These are phyloP conservation scores for Clavispora carvajalis DNA, from an alignment of 805 yeast genomes.

Conservation along the genomic window DNA sequence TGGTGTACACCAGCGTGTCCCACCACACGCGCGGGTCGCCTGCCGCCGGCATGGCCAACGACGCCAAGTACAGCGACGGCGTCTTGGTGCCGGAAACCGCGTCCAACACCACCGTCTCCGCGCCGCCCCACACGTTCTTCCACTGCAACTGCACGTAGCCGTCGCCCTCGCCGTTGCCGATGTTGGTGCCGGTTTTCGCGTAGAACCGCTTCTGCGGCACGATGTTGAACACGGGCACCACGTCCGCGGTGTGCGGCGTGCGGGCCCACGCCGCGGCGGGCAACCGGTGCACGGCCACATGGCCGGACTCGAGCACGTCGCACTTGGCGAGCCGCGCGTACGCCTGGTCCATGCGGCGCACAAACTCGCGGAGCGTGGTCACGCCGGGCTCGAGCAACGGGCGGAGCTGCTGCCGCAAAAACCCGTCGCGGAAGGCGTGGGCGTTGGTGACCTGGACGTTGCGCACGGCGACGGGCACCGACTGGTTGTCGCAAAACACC, in stretches of 20 bases:
- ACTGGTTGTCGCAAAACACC: slow-evolving; percentile 27
- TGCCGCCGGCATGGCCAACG: slow-evolving; percentile 41
- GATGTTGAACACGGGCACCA: slow-evolving; percentile 35
- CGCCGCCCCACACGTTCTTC: slow-evolving; percentile 54
- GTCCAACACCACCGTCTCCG: slow-evolving; percentile 46
- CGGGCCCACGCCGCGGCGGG: slow-evolving; percentile 8
- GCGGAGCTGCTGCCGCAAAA: slow-evolving; percentile 41
- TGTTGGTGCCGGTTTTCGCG: slow-evolving; percentile 90
- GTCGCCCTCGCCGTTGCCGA: slow-evolving; percentile 96
- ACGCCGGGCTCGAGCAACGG: slow-evolving; percentile 39
- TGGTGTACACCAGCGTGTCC: slow-evolving; percentile 37
- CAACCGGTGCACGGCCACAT: slow-evolving; percentile 23
- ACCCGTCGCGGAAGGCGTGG: slow-evolving; percentile 41
- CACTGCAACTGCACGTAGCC: slow-evolving; percentile 76
- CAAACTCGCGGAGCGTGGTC: slow-evolving; percentile 36
- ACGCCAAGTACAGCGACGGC: slow-evolving; percentile 44
- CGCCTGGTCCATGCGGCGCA: slow-evolving; percentile 39
- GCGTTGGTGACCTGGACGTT: slow-evolving; percentile 47
- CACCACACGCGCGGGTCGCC: slow-evolving; percentile 37
- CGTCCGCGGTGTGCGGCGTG: slow-evolving; percentile 12
- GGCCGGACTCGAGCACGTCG: slow-evolving; percentile 39
- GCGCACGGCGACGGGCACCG: slow-evolving; percentile 39
- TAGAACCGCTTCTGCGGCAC: slow-evolving; percentile 63
- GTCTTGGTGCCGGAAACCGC: slow-evolving; percentile 48
- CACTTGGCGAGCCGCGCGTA: slow-evolving; percentile 40